Percentiles rank a stretch among this genome's conserved stretches.
These are phyloP conservation scores for Ophiostoma sp. DNA, from an alignment of 2,329 filamentous ascomycete species.

Conservation along the genomic window DNA sequence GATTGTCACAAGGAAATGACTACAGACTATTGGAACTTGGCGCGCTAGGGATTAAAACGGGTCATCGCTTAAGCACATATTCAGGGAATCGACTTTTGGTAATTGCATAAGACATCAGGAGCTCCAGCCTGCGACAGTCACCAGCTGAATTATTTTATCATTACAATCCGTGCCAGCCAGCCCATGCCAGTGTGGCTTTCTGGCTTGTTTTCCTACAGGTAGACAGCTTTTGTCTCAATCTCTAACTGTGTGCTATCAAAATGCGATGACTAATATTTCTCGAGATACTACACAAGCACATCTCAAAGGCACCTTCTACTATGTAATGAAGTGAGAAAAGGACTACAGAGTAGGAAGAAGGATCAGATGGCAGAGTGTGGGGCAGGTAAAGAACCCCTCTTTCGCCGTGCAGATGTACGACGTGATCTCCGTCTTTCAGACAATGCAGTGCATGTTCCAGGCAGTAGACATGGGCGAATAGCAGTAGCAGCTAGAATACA, in stretches of 20 bases:
- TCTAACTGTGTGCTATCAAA: neutral
- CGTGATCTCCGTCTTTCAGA: neutral
- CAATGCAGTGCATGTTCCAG: neutral
- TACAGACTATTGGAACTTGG: neutral
- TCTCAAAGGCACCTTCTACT: neutral
- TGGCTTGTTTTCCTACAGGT: neutral
- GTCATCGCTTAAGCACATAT: neutral
- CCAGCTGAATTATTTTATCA: neutral
- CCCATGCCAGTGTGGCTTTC: neutral
- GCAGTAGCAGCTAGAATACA: neutral
- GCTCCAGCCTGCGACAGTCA: neutral
- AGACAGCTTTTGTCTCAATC: neutral
- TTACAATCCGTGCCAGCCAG: no score
- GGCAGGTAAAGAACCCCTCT: neutral
- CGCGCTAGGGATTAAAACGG: neutral
- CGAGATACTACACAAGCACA: neutral
- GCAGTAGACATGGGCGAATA: neutral
- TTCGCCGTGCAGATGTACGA: neutral
- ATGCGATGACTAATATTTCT: neutral
- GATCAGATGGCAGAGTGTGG: neutral
- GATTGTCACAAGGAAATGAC: constrained; percentile 8
- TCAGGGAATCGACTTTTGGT: neutral
- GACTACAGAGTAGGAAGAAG: neutral
- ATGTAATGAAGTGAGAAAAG: neutral
- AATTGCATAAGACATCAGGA: neutral